phyloP scores from a whole-genome alignment of 805 yeast species.

The Kodamaea kaohsiungensis region DNA sequence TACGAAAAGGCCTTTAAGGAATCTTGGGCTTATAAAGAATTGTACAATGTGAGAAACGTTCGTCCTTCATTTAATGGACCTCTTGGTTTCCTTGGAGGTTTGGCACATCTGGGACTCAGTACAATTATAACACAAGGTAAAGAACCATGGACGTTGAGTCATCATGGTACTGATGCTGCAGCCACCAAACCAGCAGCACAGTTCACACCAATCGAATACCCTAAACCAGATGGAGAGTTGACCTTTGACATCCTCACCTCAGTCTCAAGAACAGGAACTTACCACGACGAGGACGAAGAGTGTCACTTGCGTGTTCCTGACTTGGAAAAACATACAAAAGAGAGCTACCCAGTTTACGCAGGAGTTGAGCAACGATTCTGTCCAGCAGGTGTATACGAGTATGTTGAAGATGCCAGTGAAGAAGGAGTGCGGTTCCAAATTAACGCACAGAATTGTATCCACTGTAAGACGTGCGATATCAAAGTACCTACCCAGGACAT shows the following conservation, averaged over 20 bases:
- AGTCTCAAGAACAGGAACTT: conserved; percentile 96
- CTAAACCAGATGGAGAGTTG: conserved; percentile 92
- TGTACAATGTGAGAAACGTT: conserved; percentile 81
- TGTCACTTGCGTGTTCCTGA: conserved; percentile 73
- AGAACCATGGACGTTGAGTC: conserved; percentile 86
- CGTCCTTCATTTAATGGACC: conserved; percentile 86
- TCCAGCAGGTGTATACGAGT: conserved; percentile 98
- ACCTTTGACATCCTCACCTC: conserved; percentile 91
- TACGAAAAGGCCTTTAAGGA: conserved; percentile 66
- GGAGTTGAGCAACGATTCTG: conserved; percentile 94
- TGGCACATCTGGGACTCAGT: conserved; percentile 80
- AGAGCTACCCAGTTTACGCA: conserved; percentile 70
- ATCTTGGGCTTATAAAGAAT: conserved; percentile 87
- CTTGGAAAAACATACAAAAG: conserved; percentile 69
- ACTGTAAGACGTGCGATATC: conserved; percentile 97
- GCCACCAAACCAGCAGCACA: conserved; percentile 68
- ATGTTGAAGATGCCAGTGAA: conserved; percentile 62
- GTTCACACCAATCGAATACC: conserved; percentile 76
- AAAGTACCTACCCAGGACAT: conserved; percentile 95
- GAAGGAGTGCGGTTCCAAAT: conserved; percentile 84
- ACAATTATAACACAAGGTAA: conserved; percentile 76
- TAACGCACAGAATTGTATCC: conserved; percentile 96
- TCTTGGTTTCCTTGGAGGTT: conserved; percentile 79
- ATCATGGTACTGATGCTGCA: conserved; percentile 67
- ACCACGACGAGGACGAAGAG: conserved; percentile 91